Percentiles rank a stretch among this genome's conserved stretches.
Conservation (phyloP, 176 grass and related monocot genomes). For the Avena eriantha region DNA sequence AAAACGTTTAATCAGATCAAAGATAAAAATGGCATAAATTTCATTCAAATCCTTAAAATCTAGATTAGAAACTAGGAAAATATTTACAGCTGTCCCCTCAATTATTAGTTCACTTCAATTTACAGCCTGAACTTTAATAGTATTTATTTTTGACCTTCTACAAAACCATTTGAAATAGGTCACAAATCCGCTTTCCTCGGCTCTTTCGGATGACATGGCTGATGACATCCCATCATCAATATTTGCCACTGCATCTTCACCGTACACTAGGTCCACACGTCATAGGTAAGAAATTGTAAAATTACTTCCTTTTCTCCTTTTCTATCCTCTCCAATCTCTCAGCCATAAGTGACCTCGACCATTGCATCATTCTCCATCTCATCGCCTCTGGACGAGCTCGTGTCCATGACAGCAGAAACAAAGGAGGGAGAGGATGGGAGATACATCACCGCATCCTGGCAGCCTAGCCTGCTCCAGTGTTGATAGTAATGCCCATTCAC, state of each 20-base stretch:
- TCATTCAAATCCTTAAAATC: neutral
- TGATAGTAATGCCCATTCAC: constrained; percentile 3
- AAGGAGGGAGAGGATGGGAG: neutral
- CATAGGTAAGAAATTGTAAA: neutral
- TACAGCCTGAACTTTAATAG: neutral
- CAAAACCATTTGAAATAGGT: neutral
- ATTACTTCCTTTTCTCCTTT: neutral
- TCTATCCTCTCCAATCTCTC: neutral
- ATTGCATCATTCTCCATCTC: neutral
- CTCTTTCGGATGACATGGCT: neutral
- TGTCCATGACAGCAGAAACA: constrained; percentile 5
- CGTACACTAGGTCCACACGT: constrained; percentile 5
- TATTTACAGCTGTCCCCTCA: neutral
- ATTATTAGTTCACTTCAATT: neutral
- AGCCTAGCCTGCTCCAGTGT: neutral
- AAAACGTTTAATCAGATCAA: constrained; percentile 39
- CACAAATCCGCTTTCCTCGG: neutral
- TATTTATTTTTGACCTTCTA: neutral
- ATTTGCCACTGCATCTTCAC: neutral
- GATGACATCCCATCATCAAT: neutral
- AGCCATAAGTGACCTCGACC: neutral
- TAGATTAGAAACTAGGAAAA: neutral
- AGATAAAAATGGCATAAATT: constrained; percentile 22
- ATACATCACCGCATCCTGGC: neutral
- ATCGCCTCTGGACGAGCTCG: constrained; percentile 7